Evolutionary conservation across 2,329 filamentous ascomycete genomes (phyloP), one percentile per base, ranked within the genome.

Genomic region (Fusarium pininemorale): DNA sequence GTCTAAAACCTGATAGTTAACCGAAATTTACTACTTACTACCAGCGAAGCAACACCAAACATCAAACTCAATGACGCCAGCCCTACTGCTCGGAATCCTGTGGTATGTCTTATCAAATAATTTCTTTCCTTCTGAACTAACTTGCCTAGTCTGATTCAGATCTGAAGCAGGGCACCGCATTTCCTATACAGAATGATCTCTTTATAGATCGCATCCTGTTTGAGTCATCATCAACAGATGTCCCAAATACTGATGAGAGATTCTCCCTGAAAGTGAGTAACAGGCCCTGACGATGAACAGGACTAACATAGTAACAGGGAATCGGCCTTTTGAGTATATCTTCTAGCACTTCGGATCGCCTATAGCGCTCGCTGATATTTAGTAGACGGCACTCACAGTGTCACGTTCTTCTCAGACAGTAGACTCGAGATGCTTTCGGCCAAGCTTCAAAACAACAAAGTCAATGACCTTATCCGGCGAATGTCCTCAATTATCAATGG

Each of bases 321-420:
- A 77, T 77, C 8, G 75, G 75, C 2, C 58, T 77, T 4, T 50
- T 77, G 18, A 73, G 75, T 77, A 69, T 1, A 28, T 48, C 7
- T 14, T 10, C 7, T 0, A n/a, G 2, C 4, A 8, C 24, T 26
- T 20, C 12, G 5, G 7, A 26, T 26, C 12, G 13, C 4, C 7
- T 7, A 5, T 4, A 26, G 11, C 24, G 7, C 13, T 26, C 9
- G 41, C 41, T 44, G 2, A 44, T 12, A 3, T 6, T 24, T 14
- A 8, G 6, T 18, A 47, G 75, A 65, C 24, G 75, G 75, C 5
- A 74, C 68, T 7, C 75, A 72, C 6, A 75, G 67, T 10, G 54
- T 77, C 38, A 77, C 75, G 3, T 77, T 77, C 30, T 77, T 77
- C 15, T 74, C 70, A 1, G 75, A 77, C 26, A 70, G 53, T 9